phyloP scores from a whole-genome alignment of 495 filamentous ascomycete genomes.

The Penicillium fimorum region DNA sequence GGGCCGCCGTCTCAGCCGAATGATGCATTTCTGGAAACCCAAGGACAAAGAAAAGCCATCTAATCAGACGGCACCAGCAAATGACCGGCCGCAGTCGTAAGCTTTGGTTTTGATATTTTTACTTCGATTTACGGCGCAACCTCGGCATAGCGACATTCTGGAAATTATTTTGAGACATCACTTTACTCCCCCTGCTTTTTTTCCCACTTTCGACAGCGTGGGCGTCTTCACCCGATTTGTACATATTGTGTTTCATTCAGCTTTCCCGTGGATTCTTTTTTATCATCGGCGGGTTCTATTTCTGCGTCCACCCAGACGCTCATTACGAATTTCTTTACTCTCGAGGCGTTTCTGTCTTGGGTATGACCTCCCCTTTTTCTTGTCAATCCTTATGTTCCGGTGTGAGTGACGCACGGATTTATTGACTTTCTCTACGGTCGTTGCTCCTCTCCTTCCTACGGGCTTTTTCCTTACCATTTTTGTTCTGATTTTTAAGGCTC shows the following conservation, averaged over 20 bases:
- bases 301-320: constrained; percentile 24
- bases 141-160: constrained; percentile 36
- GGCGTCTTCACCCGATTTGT: constrained; percentile 23
- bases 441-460: constrained; percentile 17
- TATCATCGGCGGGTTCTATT: constrained; percentile 19
- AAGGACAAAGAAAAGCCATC: constrained; percentile 47
- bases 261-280: constrained; percentile 28
- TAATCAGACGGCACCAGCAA: constrained; percentile 18
- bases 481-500: constrained; percentile 15
- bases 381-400: constrained; percentile 42
- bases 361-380: constrained; percentile 37
- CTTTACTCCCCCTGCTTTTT: constrained; percentile 25
- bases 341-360: constrained; percentile 31
- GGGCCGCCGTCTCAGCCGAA: constrained; percentile 69
- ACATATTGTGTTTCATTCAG: constrained; percentile 26
- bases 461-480: constrained; percentile 16
- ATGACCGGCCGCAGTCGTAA: constrained; percentile 24
- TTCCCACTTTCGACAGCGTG: constrained; percentile 18
- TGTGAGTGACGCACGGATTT: constrained; percentile 31
- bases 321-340: constrained; percentile 47
- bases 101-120: constrained; percentile 23
- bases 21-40: constrained; percentile 82
- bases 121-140: constrained; percentile 31
- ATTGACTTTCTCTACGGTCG: constrained; percentile 35
- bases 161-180: constrained; percentile 16